Evolutionary conservation across 352 stramenopile genomes (phyloP).

Genomic region (Peronosclerospora sorghi): DNA sequence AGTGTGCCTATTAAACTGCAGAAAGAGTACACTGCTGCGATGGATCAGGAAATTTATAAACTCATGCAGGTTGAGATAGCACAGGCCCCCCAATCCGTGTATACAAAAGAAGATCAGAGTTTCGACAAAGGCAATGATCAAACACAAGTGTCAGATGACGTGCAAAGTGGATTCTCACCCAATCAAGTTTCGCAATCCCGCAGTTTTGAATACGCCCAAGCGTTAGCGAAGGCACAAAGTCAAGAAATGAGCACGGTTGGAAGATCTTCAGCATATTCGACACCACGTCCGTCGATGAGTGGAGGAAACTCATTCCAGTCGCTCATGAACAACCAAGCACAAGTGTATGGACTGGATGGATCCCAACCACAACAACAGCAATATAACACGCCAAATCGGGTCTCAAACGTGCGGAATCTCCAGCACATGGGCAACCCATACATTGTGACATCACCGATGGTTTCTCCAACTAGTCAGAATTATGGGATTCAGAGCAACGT

Average conservation of each 20-base stretch:
- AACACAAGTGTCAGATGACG: slow-evolving; percentile 7
- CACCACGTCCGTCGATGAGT: slow-evolving; percentile 8
- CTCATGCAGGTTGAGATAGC: slow-evolving; percentile 43
- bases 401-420: slow-evolving; percentile 9
- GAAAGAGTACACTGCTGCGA: slow-evolving; percentile 36
- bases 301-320: slow-evolving; percentile 33
- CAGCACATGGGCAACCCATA: slow-evolving; percentile 13
- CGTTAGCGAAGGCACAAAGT: slow-evolving; percentile 20
- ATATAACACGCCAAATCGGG: slow-evolving; percentile 2
- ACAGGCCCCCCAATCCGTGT: slow-evolving; percentile 10
- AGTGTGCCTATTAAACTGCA: slow-evolving; percentile 13
- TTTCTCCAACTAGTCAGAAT: slow-evolving; percentile 10
- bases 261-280: slow-evolving; percentile 9
- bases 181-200: slow-evolving; percentile 16
- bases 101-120: slow-evolving; percentile 5
- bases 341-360: slow-evolving; percentile 2
- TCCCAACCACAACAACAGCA: slow-evolving; percentile 12
- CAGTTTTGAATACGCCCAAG: slow-evolving; percentile 22
- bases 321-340: slow-evolving; percentile 21
- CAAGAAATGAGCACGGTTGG: slow-evolving; percentile 4
- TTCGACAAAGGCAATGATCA: slow-evolving; percentile 6
- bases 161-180: slow-evolving; percentile 13
- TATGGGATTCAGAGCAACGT: slow-evolving; percentile 11
- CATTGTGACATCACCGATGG: slow-evolving; percentile 4
- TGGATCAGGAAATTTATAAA: slow-evolving; percentile 57